Evolutionary conservation across 2,329 filamentous ascomycete species (phyloP).

Genomic region (Chaetomiaceae sp.): DNA sequence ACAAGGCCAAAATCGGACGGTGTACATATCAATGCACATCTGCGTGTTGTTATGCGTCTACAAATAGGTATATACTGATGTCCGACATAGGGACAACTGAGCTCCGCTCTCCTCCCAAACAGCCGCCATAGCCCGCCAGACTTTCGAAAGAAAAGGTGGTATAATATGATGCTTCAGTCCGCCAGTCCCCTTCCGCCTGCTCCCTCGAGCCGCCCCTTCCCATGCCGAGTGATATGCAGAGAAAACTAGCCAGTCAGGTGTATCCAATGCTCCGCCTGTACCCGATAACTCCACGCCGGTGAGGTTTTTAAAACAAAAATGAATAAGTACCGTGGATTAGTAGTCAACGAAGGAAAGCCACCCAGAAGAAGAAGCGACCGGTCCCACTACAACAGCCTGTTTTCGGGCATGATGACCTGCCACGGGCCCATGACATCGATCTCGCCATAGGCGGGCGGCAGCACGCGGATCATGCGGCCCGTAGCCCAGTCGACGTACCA

Average conservation of each 20-base stretch:
- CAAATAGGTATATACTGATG: not conserved
- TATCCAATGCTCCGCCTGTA: conserved; percentile 12
- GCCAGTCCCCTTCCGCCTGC: not conserved
- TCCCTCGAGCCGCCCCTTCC: not conserved
- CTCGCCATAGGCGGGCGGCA: conserved; percentile 50
- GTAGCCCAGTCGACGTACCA: conserved; percentile 56
- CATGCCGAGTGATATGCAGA: conserved; percentile 13
- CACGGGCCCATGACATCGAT: conserved; percentile 44
- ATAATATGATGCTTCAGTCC: conserved; percentile 13
- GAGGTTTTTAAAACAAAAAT: conserved; percentile 8
- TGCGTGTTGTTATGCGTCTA: not conserved
- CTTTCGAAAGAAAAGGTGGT: conserved; percentile 9
- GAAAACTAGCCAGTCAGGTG: conserved; percentile 6
- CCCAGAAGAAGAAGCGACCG: not conserved
- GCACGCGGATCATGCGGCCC: conserved; percentile 47
- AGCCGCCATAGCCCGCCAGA: no score
- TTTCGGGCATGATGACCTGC: conserved; percentile 46
- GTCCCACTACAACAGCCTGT: conserved; percentile 36
- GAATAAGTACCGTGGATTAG: no score
- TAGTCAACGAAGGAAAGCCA: no score
- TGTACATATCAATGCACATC: not conserved
- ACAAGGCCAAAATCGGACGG: not conserved
- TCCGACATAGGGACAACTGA: not conserved
- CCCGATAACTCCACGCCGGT: conserved; percentile 9
- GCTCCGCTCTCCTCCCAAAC: not conserved